These are phyloP conservation scores for Heliamphora pulchella DNA, from an alignment of 179 eudicot genomes.

Conservation along the genomic window DNA sequence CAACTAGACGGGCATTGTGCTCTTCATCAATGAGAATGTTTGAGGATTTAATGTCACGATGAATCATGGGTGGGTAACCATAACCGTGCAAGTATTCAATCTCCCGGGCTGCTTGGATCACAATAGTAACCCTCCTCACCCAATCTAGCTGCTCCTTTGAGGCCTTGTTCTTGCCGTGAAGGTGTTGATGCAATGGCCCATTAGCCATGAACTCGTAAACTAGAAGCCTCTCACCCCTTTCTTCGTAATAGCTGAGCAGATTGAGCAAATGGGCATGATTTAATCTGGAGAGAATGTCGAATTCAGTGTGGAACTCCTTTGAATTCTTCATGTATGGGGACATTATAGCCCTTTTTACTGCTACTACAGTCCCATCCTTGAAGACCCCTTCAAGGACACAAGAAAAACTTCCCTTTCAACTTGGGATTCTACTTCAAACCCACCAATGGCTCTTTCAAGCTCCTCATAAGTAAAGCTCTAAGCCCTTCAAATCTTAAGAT, in stretches of 20 bases:
- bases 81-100: conserved; percentile 92
- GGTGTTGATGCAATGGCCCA: conserved; percentile 78
- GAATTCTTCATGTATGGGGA: conserved; percentile 68
- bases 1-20: conserved; percentile 90
- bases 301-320: conserved; percentile 80
- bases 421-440: conserved; percentile 75
- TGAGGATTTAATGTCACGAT: conserved; percentile 86
- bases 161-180: conserved; percentile 56
- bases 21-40: conserved; percentile 90
- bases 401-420: conserved; percentile 91
- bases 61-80: conserved; percentile 94
- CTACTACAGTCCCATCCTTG: conserved; percentile 71
- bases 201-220: conserved; percentile 97
- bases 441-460: conserved; percentile 68
- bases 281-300: conserved; percentile 69
- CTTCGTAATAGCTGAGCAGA: conserved; percentile 86
- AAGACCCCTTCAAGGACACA: conserved; percentile 84
- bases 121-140: conserved; percentile 80
- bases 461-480: conserved; percentile 63
- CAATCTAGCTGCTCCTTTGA: conserved; percentile 67
- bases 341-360: conserved; percentile 76
- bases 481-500: conserved; percentile 65
- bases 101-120: conserved; percentile 92
- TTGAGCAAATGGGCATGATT: conserved; percentile 89
- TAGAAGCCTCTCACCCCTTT: conserved; percentile 73